Base-by-base conservation (phyloP, 805 yeast genomes). In the Zygoascus tannicola region DNA sequence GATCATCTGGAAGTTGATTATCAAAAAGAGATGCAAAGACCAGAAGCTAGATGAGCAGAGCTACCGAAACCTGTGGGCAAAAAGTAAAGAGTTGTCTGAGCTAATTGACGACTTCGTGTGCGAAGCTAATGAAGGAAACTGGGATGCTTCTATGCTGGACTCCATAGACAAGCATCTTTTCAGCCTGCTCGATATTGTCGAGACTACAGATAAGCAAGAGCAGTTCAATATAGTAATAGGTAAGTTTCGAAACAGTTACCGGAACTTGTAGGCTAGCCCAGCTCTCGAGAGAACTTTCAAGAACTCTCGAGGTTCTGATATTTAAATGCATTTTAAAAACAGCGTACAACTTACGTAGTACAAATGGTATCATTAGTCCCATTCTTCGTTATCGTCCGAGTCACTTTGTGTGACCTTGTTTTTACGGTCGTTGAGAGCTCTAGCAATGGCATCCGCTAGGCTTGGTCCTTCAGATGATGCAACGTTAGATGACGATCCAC, bases 371-470 rank as follows among this genome's bases (percentile, higher is more conserved):
- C n/a, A n/a, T 21, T 40, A 48, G 32, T 47, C 49, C 86, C 86
- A 81, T 43, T 85, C 95, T 43, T 75, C 81, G 19, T 75, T 81
- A 50, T 83, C 92, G 53, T 84, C 94, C 47, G 82, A 92, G 50
- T 86, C 95, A 52, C 86, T 79, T 16, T 71, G 76, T 1, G 84
- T 73, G 5, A 90, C 94, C 60, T 85, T 86, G 18, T 75, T 77
- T 64, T 90, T 90, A 57, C 97, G 74, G 45, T 77, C 75, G 55
- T 73, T 83, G 51, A 90, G 71, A 2, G 97, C 97, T 15, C 84
- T 84, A 7, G 94, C 86, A 42, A 87, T 66, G 0, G 95, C 95
- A 61, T 85, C 94, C 1, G 95, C 95, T 46, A 87, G 65, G 12
- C 76, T 70, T 1, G 78, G 82, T 1, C 82, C 76, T 38, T 73